A percentile compares a stretch with the other conserved stretches of the same genome.
Conservation (phyloP, 2,329 filamentous ascomycete genomes). For the Aspergillus caelatus region DNA sequence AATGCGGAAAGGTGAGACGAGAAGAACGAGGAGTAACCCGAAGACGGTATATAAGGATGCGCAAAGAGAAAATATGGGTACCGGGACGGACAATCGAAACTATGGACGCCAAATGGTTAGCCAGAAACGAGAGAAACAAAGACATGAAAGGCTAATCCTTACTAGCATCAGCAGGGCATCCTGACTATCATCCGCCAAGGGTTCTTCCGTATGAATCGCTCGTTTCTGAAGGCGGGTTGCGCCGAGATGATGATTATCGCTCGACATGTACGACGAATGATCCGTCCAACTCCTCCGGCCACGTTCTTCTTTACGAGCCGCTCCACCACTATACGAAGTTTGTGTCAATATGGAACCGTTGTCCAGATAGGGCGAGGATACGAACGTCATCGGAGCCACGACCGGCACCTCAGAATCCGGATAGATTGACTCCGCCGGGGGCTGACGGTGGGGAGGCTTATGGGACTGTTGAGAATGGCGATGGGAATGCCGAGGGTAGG, state of each 20-base stretch:
- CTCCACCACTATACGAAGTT: slow-evolving; percentile 30
- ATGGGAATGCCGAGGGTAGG: slow-evolving; percentile 20
- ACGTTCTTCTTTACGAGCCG: slow-evolving; percentile 33
- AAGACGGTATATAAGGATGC: slow-evolving; percentile 59
- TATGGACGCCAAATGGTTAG: slow-evolving; percentile 28
- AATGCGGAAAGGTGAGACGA: slow-evolving; percentile 58
- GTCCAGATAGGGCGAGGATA: slow-evolving; percentile 25
- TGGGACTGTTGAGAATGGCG: slow-evolving; percentile 15
- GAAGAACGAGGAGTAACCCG: slow-evolving; percentile 53
- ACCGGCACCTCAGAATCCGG: slow-evolving; percentile 19
- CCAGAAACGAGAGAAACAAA: slow-evolving; percentile 5
- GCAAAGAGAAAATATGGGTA: slow-evolving; percentile 57
- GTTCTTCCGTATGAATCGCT: slow-evolving; percentile 29
- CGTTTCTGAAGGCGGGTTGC: slow-evolving; percentile 31
- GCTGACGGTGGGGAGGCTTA: slow-evolving; percentile 7
- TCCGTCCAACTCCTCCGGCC: slow-evolving; percentile 35
- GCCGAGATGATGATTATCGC: slow-evolving; percentile 28
- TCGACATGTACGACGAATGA: slow-evolving; percentile 39
- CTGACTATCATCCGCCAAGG: slow-evolving; percentile 32
- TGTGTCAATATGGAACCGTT: slow-evolving; percentile 26
- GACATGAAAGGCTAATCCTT: slow-evolving; percentile 14
- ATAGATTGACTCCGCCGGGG: slow-evolving; percentile 22
- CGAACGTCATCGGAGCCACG: slow-evolving; percentile 26
- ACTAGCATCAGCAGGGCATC: slow-evolving; percentile 52
- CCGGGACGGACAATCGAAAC: slow-evolving; percentile 58